Percentiles rank a stretch among this genome's conserved stretches.
These are phyloP conservation scores for Fusarium sororula DNA, from an alignment of 2,329 filamentous ascomycete genomes.

Conservation along the genomic window DNA sequence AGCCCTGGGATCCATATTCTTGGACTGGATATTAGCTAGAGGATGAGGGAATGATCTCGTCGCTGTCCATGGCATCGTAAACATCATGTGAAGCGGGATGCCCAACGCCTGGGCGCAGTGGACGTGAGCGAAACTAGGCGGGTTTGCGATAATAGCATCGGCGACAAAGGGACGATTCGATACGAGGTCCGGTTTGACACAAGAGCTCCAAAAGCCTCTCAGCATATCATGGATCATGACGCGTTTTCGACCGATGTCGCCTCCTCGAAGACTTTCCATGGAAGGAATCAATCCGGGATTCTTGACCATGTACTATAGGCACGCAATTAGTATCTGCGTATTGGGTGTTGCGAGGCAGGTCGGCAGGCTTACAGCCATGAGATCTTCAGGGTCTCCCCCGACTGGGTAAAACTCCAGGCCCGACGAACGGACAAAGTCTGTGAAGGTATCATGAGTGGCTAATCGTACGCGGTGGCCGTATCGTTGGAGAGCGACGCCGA, in stretches of 20 bases:
- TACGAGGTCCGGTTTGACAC: not conserved
- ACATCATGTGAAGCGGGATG: slow-evolving; percentile 84
- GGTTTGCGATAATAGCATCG: slow-evolving; percentile 85
- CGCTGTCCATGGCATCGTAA: slow-evolving; percentile 84
- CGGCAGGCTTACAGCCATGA: not conserved
- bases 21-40: slow-evolving; percentile 72
- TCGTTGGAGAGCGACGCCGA: slow-evolving; percentile 2
- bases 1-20: slow-evolving; percentile 65
- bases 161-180: slow-evolving; percentile 64
- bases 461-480: slow-evolving; percentile 24
- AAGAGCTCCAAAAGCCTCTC: not conserved
- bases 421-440: not conserved
- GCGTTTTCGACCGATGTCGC: not conserved
- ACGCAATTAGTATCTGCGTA: accelerated
- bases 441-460: slow-evolving; percentile 17
- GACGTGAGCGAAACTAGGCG: slow-evolving; percentile 78
- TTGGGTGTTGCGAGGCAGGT: accelerated
- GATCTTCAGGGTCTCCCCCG: slow-evolving; percentile 23
- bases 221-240: not conserved
- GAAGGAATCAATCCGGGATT: not conserved
- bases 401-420: slow-evolving; percentile 17
- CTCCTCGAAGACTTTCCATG: not conserved
- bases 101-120: slow-evolving; percentile 82
- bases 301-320: not conserved
- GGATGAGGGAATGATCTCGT: slow-evolving; percentile 81